Percentiles rank a stretch among this genome's conserved stretches.
phyloP scores from a whole-genome alignment of 108 stramenopile genomes.

The Craspedostauros australis region DNA sequence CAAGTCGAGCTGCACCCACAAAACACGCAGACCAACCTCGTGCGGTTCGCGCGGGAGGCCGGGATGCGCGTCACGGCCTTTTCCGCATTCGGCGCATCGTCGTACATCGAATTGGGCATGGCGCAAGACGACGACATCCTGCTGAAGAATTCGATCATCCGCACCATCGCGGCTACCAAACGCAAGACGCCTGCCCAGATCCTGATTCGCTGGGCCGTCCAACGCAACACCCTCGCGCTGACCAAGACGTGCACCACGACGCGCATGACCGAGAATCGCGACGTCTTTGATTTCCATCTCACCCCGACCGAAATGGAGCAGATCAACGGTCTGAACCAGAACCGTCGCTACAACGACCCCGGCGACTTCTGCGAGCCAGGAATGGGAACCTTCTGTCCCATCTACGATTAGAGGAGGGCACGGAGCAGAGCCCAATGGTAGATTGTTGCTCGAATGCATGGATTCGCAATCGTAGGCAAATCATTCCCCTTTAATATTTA shows the following conservation, averaged over 20 bases:
- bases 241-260: constrained; percentile 58
- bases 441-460: neutral
- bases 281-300: constrained; percentile 73
- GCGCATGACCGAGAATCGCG: constrained; percentile 79
- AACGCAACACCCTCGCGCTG: constrained; percentile 76
- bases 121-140: constrained; percentile 66
- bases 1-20: constrained; percentile 92
- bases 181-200: constrained; percentile 82
- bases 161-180: constrained; percentile 48
- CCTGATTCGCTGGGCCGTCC: constrained; percentile 84
- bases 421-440: neutral
- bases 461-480: neutral
- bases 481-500: neutral
- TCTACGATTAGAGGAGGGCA: constrained; percentile 63
- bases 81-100: constrained; percentile 73
- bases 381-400: constrained; percentile 86
- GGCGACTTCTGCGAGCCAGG: constrained; percentile 80
- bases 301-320: constrained; percentile 60
- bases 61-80: constrained; percentile 84
- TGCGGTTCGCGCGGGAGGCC: constrained; percentile 69
- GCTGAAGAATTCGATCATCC: constrained; percentile 47
- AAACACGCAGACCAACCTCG: constrained; percentile 70
- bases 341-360: constrained; percentile 90
- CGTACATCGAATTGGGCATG: constrained; percentile 78
- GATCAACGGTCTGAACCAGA: constrained; percentile 70